Conservation (phyloP, 2,329 filamentous ascomycete species). For the Pseudopyrenochaeta lycopersici region DNA sequence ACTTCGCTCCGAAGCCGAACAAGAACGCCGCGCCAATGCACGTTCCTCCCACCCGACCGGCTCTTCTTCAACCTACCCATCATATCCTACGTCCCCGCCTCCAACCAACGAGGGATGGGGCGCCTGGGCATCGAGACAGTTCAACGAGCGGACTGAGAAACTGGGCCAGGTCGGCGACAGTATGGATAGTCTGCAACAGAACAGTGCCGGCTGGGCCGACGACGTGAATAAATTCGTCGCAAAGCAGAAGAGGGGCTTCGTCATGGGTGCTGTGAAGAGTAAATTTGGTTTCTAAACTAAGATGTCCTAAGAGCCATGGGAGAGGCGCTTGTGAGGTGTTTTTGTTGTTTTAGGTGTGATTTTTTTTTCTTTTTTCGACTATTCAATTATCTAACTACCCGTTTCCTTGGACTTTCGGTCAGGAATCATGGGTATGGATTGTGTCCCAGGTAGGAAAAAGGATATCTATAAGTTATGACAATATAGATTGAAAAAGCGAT, state of each 20-base stretch:
- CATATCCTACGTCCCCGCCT: conserved; percentile 24
- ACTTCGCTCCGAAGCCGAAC: conserved; percentile 75
- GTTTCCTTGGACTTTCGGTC: too few relatives aligned
- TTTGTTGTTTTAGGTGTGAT: too few relatives aligned
- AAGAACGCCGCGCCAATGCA: conserved; percentile 52
- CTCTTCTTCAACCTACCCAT: conserved; percentile 39
- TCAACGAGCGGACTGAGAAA: conserved; percentile 91
- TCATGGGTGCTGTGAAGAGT: conserved; percentile 67
- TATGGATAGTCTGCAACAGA: conserved; percentile 83
- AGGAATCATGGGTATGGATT: too few relatives aligned
- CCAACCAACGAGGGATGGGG: conserved; percentile 64
- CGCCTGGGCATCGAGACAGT: conserved; percentile 83
- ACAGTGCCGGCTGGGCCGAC: conserved; percentile 83
- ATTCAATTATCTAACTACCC: too few relatives aligned
- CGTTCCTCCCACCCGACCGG: conserved; percentile 45
- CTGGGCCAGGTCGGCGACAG: conserved; percentile 82
- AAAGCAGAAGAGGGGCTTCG: conserved; percentile 85
- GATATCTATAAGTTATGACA: too few relatives aligned
- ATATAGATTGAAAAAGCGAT: too few relatives aligned
- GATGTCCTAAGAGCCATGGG: too few relatives aligned
- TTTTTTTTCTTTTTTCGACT: too few relatives aligned
- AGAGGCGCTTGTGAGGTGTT: too few relatives aligned
- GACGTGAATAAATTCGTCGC: conserved; percentile 88
- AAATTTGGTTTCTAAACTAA: conserved; percentile 46
- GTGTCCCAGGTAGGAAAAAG: too few relatives aligned